Conservation (phyloP, 805 yeast species). For the Komagataella mondaviorum region DNA sequence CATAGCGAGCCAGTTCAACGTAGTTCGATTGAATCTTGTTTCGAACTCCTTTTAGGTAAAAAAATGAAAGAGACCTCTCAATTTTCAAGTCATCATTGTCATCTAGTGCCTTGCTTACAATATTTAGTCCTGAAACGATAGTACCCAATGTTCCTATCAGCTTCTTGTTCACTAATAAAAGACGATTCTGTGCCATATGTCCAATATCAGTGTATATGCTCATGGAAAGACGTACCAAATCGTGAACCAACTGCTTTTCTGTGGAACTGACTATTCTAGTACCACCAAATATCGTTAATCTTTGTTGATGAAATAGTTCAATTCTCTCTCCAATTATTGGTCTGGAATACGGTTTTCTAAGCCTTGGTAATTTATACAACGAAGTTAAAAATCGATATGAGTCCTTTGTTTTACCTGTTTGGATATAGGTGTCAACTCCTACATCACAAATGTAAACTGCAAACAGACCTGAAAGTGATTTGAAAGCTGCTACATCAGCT, state of each 20-base stretch:
- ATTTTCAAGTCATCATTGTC: constrained; percentile 37
- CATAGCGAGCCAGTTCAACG: constrained; percentile 31
- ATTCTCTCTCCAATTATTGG: constrained; percentile 64
- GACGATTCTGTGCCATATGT: constrained; percentile 50
- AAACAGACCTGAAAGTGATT: constrained; percentile 46
- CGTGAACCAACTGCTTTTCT: constrained; percentile 50
- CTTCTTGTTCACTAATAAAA: constrained; percentile 58
- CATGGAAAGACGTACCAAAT: constrained; percentile 48
- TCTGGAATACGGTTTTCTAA: constrained; percentile 63
- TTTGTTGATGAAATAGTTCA: constrained; percentile 59
- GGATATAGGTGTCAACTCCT: constrained; percentile 47
- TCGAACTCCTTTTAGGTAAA: constrained; percentile 44
- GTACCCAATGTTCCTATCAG: constrained; percentile 56
- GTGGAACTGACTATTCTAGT: constrained; percentile 55
- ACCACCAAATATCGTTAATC: constrained; percentile 60
- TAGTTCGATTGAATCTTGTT: constrained; percentile 46
- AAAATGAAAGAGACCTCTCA: constrained; percentile 48
- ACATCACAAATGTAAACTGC: constrained; percentile 67
- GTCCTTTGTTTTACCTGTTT: constrained; percentile 36
- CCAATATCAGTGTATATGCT: constrained; percentile 65
- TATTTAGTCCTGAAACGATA: constrained; percentile 32
- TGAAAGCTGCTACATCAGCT: constrained; percentile 52
- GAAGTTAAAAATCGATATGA: constrained; percentile 41
- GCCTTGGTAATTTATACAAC: constrained; percentile 49
- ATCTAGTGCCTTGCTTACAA: constrained; percentile 34